Base-by-base conservation (phyloP, 257 asterid genomes). In the Solanum chiquidenum region DNA sequence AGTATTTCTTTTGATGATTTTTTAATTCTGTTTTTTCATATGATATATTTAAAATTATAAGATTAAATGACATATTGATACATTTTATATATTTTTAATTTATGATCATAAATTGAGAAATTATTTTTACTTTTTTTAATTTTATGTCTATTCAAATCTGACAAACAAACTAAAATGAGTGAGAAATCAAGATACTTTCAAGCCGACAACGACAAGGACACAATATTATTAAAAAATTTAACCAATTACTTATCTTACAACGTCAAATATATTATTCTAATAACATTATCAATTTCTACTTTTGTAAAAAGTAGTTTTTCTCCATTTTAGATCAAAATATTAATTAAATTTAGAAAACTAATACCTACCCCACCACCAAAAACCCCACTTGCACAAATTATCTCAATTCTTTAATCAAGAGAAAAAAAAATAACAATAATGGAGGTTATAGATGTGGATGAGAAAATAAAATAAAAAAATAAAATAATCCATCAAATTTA, bases 391-490 rank as follows among this genome's bases (percentile, higher is more conserved):
- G 38, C 80, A 73, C 20, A 27, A 37, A 49, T 58, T 44, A 16
- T 73, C 73, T 40, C 38, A 40, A 40, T 33, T 72, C 27, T 73
- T 58, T 62, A 84, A 64, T 74, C 64, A 66, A 60, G 11, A 60
- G 9, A 37, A 52, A 84, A 75, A 52, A 52, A 25, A 27, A 23
- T 60, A 37, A 71, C 9, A 33, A 66, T 25, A 68, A 6, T 75
- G 21, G n/a, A 80, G 52, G 6, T 27, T 31, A 11, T 69, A 84
- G 86, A 89, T 87, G 89, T 49, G 89, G 88, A 84, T 84, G 60
- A 74, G 84, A 87, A 49, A 74, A 68, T 23, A 21, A 42, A 27
- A 49, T 20, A 58, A 20, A 83, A 83, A 6, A 12, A 16, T 14
- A 72, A 34, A 27, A 27, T 7, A 52, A 25, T 23, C 25, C 21